These are phyloP conservation scores for Dioscorea zingiberensis DNA, from an alignment of 106 monocot genomes.

Conservation along the genomic window DNA sequence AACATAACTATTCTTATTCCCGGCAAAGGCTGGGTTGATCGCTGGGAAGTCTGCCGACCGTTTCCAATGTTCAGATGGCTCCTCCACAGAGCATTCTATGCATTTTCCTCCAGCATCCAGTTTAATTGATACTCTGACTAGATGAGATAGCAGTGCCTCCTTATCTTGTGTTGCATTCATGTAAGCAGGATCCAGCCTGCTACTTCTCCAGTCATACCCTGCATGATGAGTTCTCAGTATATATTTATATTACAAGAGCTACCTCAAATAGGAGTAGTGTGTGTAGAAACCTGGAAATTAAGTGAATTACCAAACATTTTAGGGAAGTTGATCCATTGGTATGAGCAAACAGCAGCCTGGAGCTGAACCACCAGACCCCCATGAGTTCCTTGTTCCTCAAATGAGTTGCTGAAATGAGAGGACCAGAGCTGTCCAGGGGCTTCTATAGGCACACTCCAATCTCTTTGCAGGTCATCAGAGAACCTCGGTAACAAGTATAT, in stretches of 20 bases:
- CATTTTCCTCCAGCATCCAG: constrained; percentile 32
- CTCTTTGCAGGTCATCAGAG: constrained; percentile 12
- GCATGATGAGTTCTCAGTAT: not conserved
- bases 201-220: constrained; percentile 73
- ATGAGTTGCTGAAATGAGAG: constrained; percentile 60
- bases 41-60: constrained; percentile 71
- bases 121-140: constrained; percentile 40
- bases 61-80: constrained; percentile 32
- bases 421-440: constrained; percentile 63
- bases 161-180: constrained; percentile 45
- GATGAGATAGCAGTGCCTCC: constrained; percentile 46
- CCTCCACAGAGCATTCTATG: constrained; percentile 13
- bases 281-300: not conserved
- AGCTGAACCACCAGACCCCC: constrained; percentile 40
- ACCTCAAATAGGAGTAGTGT: too few species aligned
- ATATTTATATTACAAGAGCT: not conserved
- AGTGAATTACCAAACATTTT: constrained; percentile 67
- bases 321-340: constrained; percentile 76
- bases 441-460: constrained; percentile 66
- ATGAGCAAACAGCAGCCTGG: constrained; percentile 65
- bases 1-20: constrained; percentile 34
- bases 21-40: constrained; percentile 55
- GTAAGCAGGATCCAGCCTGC: constrained; percentile 62
- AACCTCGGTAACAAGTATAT: constrained; percentile 72
- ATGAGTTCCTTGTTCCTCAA: constrained; percentile 29